Evolutionary conservation across 2,329 filamentous ascomycete genomes (phyloP).

Genomic region (Coleophoma cylindrospora): DNA sequence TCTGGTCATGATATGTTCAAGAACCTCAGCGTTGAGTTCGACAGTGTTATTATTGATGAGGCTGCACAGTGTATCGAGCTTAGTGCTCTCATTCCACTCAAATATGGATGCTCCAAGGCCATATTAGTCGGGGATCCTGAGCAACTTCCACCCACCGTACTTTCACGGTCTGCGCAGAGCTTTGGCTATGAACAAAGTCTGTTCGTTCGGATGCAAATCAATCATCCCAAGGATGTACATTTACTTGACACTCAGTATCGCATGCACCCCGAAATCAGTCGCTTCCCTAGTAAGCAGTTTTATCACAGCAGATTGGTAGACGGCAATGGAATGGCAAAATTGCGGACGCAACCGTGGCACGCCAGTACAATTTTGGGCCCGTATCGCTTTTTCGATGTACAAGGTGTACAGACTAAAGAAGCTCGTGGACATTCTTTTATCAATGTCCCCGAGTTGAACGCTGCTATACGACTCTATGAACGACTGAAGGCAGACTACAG

Average conservation of each 20-base stretch:
- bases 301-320: slow-evolving; percentile 87
- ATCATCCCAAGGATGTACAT: slow-evolving; percentile 83
- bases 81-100: slow-evolving; percentile 91
- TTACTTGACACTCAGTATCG: slow-evolving; percentile 97
- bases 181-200: slow-evolving; percentile 97
- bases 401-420: slow-evolving; percentile 80
- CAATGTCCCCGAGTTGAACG: slow-evolving; percentile 80
- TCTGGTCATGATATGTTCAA: slow-evolving; percentile 98
- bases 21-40: slow-evolving; percentile 89
- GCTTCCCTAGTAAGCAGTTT: slow-evolving; percentile 85
- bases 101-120: slow-evolving; percentile 95
- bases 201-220: slow-evolving; percentile 97
- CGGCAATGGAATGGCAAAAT: slow-evolving; percentile 72
- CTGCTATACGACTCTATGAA: slow-evolving; percentile 80
- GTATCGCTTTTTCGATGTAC: slow-evolving; percentile 95
- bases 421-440: slow-evolving; percentile 82
- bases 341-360: slow-evolving; percentile 84
- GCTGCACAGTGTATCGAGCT: slow-evolving; percentile 97
- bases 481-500: slow-evolving; percentile 70
- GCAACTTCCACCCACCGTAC: slow-evolving; percentile 90
- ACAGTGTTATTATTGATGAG: slow-evolving; percentile 97
- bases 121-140: slow-evolving; percentile 97
- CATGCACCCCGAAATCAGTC: slow-evolving; percentile 96
- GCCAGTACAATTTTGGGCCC: slow-evolving; percentile 74
- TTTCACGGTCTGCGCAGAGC: slow-evolving; percentile 85